Evolutionary conservation across 2,329 filamentous ascomycete genomes (phyloP), one percentile per base, ranked within the genome.

Genomic region (Pseudogymnoascus destructans): DNA sequence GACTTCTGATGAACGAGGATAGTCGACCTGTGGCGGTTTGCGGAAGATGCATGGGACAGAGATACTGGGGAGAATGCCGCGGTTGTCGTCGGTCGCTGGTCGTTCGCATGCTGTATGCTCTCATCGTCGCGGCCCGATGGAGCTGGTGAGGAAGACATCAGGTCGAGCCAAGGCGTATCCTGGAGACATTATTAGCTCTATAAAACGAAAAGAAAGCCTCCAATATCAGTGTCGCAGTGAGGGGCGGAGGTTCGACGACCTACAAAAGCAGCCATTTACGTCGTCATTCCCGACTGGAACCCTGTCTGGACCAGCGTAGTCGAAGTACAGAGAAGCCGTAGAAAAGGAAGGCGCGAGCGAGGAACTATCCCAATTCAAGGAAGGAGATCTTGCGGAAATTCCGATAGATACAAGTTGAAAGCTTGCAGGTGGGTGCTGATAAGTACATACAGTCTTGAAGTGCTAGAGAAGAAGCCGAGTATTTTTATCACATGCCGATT

Each of bases 1-100:
- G 89, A 95, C 73, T 97, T 98, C 71, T 95, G 92, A 72, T 97
- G 91, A 17, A 98, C 91, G 65, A 97, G 83, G 65, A 98, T 91
- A 59, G 89, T 95, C 15, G 89, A 95, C 49, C 89, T 84, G 62
- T 92, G 86, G 68, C 87, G 86, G 40, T 83, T 82, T 35, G 83
- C 80, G 9, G 80, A 78, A 30, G 79, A 75, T 59, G 77, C 74
- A 58, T 76, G 77, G 52, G 85, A 85, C 64, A 91, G 80, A 19
- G 86, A 89, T 19, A 85, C 80, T 30, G 93, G 91, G 4, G 92
- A 93, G 75, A 98, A 98, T 67, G 88, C 81, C 63, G 93, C 93
- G 69, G 87, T 84, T 49, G 92, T 97, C 52, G 89, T 86, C 59
- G 81, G 78, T 63, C 74, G 75, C 61, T 73, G 73, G 71, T 70